Percentiles rank a stretch among this genome's conserved stretches.
These are phyloP conservation scores for Metschnikowia reukaufii DNA, from an alignment of 805 yeast species.

Conservation along the genomic window DNA sequence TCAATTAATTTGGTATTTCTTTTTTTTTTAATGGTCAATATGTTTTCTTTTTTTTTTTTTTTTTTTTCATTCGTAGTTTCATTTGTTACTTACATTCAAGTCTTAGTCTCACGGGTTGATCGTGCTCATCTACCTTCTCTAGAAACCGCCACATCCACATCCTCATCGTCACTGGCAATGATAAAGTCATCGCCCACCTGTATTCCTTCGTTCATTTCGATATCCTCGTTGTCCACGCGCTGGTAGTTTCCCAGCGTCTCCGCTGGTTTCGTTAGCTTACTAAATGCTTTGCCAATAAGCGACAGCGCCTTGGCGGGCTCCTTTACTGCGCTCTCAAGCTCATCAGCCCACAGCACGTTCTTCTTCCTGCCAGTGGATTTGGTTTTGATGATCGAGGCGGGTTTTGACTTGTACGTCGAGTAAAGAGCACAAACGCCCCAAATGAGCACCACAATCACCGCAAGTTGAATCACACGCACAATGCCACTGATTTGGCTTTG, in stretches of 20 bases:
- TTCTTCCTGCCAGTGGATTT: conserved; percentile 37
- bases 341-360: conserved; percentile 51
- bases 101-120: background rate
- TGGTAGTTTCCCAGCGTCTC: conserved; percentile 29
- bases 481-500: conserved; percentile 22
- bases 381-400: conserved; percentile 43
- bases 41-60: too few relatives aligned
- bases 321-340: conserved; percentile 35
- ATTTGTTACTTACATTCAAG: background rate
- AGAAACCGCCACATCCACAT: background rate
- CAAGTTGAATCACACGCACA: conserved; percentile 41
- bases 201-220: conserved; percentile 42
- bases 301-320: conserved; percentile 32
- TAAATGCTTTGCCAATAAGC: conserved; percentile 36
- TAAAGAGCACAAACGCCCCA: conserved; percentile 45
- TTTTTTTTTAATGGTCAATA: too few relatives aligned
- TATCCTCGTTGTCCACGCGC: conserved; percentile 25
- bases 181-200: conserved; percentile 40
- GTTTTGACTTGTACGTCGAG: conserved; percentile 36
- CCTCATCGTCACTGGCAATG: conserved; percentile 52
- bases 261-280: conserved; percentile 28
- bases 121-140: conserved; percentile 1
- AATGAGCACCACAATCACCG: conserved; percentile 36
- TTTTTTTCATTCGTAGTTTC: background rate
- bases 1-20: too few relatives aligned